Conservation (phyloP, 73 alveolate genomes). For the Diophrys appendiculata region DNA sequence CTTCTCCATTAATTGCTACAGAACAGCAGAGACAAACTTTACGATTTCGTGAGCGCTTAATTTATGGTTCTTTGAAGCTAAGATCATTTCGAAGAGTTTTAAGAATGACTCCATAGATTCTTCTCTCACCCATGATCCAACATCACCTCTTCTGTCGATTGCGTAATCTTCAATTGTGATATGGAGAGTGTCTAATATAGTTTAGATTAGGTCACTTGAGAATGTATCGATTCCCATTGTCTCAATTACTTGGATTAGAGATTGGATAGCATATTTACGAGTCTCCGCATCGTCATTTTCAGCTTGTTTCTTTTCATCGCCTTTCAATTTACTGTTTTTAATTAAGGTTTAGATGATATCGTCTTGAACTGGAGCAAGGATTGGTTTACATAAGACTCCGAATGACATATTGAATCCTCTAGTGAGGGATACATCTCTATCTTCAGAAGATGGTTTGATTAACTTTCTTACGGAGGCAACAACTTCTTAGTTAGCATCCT, state of each 20-base stretch:
- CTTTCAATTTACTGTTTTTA: constrained; percentile 40
- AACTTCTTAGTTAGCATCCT: too few relatives aligned
- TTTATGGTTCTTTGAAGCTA: not conserved
- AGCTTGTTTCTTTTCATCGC: constrained; percentile 57
- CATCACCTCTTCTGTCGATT: constrained; percentile 91
- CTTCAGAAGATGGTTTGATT: constrained; percentile 62
- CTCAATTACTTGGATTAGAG: constrained; percentile 56
- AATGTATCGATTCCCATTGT: constrained; percentile 56
- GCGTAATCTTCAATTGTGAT: constrained; percentile 77
- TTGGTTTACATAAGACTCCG: constrained; percentile 68
- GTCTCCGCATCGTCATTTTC: constrained; percentile 83
- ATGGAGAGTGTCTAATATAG: constrained; percentile 52
- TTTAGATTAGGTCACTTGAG: constrained; percentile 33
- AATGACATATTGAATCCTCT: constrained; percentile 87
- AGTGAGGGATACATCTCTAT: constrained; percentile 84
- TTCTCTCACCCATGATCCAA: constrained; percentile 91
- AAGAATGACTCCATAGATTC: constrained; percentile 66
- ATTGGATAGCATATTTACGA: constrained; percentile 79
- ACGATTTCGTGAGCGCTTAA: too few relatives aligned
- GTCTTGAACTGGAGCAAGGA: constrained; percentile 41
- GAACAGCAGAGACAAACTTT: constrained; percentile 23
- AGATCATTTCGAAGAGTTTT: not conserved
- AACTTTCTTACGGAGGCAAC: too few relatives aligned
- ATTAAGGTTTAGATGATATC: constrained; percentile 45
- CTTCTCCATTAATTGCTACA: constrained; percentile 83